phyloP scores from a whole-genome alignment of 495 filamentous ascomycete species.

The Lasiosphaeria hispida region DNA sequence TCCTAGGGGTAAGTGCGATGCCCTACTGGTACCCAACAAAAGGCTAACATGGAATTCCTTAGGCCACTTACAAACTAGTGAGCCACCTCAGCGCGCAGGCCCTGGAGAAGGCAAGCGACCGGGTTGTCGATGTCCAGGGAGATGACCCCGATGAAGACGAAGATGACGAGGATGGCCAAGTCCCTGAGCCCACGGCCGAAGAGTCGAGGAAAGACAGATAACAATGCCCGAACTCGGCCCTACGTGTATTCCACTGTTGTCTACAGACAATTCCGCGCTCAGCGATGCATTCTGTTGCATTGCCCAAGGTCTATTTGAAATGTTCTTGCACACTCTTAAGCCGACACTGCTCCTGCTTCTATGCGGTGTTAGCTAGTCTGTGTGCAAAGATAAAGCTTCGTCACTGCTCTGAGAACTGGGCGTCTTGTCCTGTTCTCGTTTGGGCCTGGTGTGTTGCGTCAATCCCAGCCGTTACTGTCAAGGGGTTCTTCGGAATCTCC shows the following conservation, averaged over 20 bases:
- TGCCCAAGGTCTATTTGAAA: not conserved
- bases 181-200: not conserved
- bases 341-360: conserved; percentile 70
- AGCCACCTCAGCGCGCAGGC: conserved; percentile 64
- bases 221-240: not conserved
- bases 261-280: no score
- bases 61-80: conserved; percentile 81
- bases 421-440: conserved; percentile 42
- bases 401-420: conserved; percentile 32
- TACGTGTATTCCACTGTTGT: not conserved
- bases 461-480: conserved; percentile 15
- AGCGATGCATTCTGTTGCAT: no score
- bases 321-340: conserved; percentile 81
- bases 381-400: conserved; percentile 76
- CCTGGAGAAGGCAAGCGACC: conserved; percentile 72
- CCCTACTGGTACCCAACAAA: not conserved
- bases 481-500: conserved; percentile 17
- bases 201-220: conserved; percentile 31
- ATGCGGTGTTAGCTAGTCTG: conserved; percentile 91
- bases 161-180: conserved; percentile 29
- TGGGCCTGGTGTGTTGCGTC: conserved; percentile 22
- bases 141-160: conserved; percentile 71
- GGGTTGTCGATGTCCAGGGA: conserved; percentile 78
- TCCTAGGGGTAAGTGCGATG: conserved; percentile 67
- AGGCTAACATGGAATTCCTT: conserved; percentile 8